Evolutionary conservation across 352 stramenopile species (phyloP), one percentile per base, ranked within the genome.

Genomic region (Globisporangium apiculatum): DNA sequence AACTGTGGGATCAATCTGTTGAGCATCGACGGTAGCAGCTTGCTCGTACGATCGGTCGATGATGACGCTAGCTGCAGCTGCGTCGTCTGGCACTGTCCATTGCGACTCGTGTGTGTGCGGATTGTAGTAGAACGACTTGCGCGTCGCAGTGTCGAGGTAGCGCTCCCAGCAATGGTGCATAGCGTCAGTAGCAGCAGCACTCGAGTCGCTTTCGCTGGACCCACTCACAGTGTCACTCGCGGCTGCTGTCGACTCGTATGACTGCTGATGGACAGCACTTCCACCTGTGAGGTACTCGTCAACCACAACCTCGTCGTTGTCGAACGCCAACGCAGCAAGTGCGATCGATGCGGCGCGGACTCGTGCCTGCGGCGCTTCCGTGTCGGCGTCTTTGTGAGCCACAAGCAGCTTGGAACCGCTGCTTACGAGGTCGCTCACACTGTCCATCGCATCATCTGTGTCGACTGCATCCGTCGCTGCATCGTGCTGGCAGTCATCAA

Each of bases 81-180:
- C 14, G 14, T n/a, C 42, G 14, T 61, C 49, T 14, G 75, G 73
- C 7, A 55, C 53, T 40, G 68, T 72, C 75, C 70, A 86, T 50
- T 72, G 72, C 2, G 76, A 83, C 47, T 69, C 52, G 43, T 71
- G 69, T 9, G 65, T 68, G 38, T 10, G 48, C 0, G 49, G 60
- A 53, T 84, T 79, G 68, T 69, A 82, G 53, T 86, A 87, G 58
- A 72, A 86, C 17, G 68, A 77, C 58, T 83, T 84, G 67, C 67
- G 72, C 31, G 61, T 80, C 48, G 58, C 49, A 15, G 46, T 64
- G 58, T 86, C 74, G 55, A 83, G 40, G 52, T 83, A 87, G 17
- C 71, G 72, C 58, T 88, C 75, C 78, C 73, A 88, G 38, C 15
- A 35, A 10, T 11, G 11, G 9, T n/a, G 5, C 12, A 31, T 14